Base-by-base conservation (phyloP, 768 basidiomycete genomes). In the Suillus sp. region DNA sequence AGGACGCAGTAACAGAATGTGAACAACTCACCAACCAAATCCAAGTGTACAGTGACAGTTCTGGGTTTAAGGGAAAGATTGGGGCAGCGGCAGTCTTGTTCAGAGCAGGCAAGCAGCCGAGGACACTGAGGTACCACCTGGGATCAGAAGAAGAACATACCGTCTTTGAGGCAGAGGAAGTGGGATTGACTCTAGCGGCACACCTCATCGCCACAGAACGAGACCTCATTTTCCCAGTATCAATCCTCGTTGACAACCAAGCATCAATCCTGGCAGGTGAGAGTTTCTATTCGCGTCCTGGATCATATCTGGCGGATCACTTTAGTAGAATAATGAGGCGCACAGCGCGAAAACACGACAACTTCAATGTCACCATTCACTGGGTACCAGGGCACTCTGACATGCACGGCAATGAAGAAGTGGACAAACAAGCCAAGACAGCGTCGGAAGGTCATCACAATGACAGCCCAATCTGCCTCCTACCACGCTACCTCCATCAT, bases 361-460 rank as follows among this genome's bases (percentile, higher is more conserved):
- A 43, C 3, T 43, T 43, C 9, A 10, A n/a, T 4, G 43, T 43
- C 0, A n/a, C 10, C 1, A 1, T 43, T 1, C 3, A 9, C 9
- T 62, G 62, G 62, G 57, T 62, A n/a, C 25, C 43, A 3, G 62
- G 62, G 6, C 55, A 62, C 18, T 42, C 8, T 4, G 4, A 30
- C 4, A 4, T 30, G 30, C 30, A 30, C 30, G 30, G 30, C 30
- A 30, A 30, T 4, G 34, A 62, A 18, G 27, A 34, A 4, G 62
- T n/a, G 0, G 56, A 63, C 34, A 47, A 45, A 14, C 37, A 62
- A 2, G 62, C 54, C 0, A 62, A 62, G 27, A 1, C n/a, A 7
- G 62, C 55, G 0, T 16, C 42, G 16, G 57, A 62, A 10, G 9
- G 8, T 22, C 0, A 8, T 30, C 30, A 30, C 30, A 58, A 47